Conservation (phyloP, 2,329 filamentous ascomycete genomes). For the Acephala macrosclerotiorum region DNA sequence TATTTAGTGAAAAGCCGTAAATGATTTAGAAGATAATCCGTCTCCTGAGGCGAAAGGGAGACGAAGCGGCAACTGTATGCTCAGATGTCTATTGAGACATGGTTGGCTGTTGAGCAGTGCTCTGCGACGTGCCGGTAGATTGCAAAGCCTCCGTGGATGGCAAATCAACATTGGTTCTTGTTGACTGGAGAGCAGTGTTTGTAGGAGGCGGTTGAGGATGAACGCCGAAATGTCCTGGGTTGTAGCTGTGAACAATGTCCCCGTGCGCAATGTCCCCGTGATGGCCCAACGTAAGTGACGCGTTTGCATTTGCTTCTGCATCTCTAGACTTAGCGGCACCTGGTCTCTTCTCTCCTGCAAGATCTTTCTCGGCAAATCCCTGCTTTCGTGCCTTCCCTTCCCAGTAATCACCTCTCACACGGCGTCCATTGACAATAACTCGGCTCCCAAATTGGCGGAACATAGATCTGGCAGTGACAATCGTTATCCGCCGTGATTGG, state of each 20-base stretch:
- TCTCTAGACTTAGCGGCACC: slow-evolving; percentile 90
- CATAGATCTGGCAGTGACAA: slow-evolving; percentile 97
- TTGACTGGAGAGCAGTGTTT: slow-evolving; percentile 45
- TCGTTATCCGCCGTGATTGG: slow-evolving; percentile 96
- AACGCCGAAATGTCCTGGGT: slow-evolving; percentile 67
- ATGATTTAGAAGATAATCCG: too few species aligned
- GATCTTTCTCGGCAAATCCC: slow-evolving; percentile 95
- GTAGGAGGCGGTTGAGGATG: slow-evolving; percentile 68
- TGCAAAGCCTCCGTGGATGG: slow-evolving; percentile 62
- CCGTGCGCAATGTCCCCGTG: too few species aligned
- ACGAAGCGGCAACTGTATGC: slow-evolving; percentile 53
- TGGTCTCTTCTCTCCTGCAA: slow-evolving; percentile 94
- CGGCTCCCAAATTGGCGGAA: slow-evolving; percentile 97
- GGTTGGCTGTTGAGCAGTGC: slow-evolving; percentile 61
- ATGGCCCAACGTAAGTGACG: slow-evolving; percentile 65
- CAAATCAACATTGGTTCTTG: slow-evolving; percentile 52
- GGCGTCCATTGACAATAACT: slow-evolving; percentile 86
- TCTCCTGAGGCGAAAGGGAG: too few species aligned
- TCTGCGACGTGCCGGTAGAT: slow-evolving; percentile 63
- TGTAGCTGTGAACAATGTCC: slow-evolving; percentile 90
- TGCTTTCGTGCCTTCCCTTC: slow-evolving; percentile 96
- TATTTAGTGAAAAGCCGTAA: too few species aligned
- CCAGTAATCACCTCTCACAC: slow-evolving; percentile 98
- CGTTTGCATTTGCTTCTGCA: slow-evolving; percentile 66
- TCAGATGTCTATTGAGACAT: slow-evolving; percentile 51